phyloP scores from a whole-genome alignment of 2,329 filamentous ascomycete species.

The Amauroascus verrucosus region DNA sequence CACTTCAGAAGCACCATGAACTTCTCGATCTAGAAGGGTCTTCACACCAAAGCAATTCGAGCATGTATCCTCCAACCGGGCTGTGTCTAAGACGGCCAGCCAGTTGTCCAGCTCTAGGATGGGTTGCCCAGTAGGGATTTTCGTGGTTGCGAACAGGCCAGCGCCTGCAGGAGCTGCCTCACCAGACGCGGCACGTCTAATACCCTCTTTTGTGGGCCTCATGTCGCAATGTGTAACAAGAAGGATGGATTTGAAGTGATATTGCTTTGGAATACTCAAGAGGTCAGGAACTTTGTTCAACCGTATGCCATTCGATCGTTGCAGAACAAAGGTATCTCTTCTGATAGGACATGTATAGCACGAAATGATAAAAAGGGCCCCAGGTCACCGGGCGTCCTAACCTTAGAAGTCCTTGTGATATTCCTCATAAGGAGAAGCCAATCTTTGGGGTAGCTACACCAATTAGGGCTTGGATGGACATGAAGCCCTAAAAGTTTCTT shows the following conservation, averaged over 20 bases:
- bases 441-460: not conserved
- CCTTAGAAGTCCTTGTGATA: too few species aligned
- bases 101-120: conserved; percentile 41
- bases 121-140: conserved; percentile 41
- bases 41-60: conserved; percentile 45
- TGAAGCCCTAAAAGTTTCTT: not conserved
- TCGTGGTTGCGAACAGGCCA: conserved; percentile 45
- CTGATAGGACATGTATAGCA: not conserved
- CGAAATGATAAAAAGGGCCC: not conserved
- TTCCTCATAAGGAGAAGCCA: too few species aligned
- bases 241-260: not conserved
- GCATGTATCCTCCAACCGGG: conserved; percentile 46
- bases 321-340: too few species aligned
- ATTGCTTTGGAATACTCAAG: not conserved
- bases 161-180: conserved; percentile 33
- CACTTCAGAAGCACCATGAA: conserved; percentile 15
- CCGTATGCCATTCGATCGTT: too few species aligned
- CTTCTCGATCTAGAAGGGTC: conserved; percentile 19
- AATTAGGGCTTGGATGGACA: not conserved
- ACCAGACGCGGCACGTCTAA: not conserved
- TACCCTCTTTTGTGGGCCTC: not conserved
- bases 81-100: conserved; percentile 41
- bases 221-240: not conserved
- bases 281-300: too few species aligned
- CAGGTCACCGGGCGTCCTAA: too few species aligned